Evolutionary conservation across 2,329 filamentous ascomycete species (phyloP), one percentile per base, ranked within the genome.

Genomic region (Trichoderma harzianum): DNA sequence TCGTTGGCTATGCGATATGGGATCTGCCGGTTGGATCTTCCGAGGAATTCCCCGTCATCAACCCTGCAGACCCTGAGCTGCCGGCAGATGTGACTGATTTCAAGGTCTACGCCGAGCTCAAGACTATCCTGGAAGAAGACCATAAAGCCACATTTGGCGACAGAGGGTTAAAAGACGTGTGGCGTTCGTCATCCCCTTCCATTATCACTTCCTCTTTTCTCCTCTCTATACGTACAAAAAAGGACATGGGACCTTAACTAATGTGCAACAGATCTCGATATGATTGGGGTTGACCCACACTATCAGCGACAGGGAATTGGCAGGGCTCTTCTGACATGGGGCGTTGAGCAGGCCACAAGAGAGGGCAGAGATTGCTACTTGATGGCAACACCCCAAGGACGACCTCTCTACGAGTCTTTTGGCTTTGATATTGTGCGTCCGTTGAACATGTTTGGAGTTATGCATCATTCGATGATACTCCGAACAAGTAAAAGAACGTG

Each of bases 271-370:
- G 74, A 74, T 51, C 70, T 75, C 28, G 74, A 75, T 63, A 72
- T 71, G 30, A 43, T 75, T 3, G 74, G 70, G 3, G 74, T 75
- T n/a, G 70, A 74, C 63, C 72, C 73, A 11, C 53, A 21, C 6
- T 60, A 75, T 7, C 73, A 74, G 30, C 36, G 74, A 30, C 72
- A 53, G 53, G 74, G 74, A 5, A 71, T 74, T 18, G 74, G 74
- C 11, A 73, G 43, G 47, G 66, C 72, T 47, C 74, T 75, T 14
- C 21, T 75, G 8, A 58, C 73, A 36, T 75, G 74, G 73, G 74
- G 74, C 12, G 10, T 75, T 26, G 21, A 70, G 21, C 62, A 72
- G 51, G 74, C 74, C 8, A 51, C 34, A n/a, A 69, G 70, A 14
- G 65, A 72, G 14, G 60, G 58, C 39, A 64, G 65, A 58, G 73